A percentile compares a stretch with the other conserved stretches of the same genome.
phyloP scores from a whole-genome alignment of 305 asterid genomes.

The Fraxinus latifolia region DNA sequence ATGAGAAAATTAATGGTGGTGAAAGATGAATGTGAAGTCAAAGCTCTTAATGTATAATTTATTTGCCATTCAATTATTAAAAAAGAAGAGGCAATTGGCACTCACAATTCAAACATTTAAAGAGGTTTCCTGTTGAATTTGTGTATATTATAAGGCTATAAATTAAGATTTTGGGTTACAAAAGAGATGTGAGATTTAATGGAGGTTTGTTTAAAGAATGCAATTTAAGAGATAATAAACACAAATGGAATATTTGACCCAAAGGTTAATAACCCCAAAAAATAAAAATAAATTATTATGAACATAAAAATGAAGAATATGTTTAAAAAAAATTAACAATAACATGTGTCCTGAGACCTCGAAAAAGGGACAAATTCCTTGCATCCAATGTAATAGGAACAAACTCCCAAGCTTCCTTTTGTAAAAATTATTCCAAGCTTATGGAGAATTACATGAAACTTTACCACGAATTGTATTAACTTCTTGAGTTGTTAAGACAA shows the following conservation, averaged over 20 bases:
- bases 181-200: background rate
- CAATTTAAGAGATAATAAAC: background rate
- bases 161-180: background rate
- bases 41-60: background rate
- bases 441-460: background rate
- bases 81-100: background rate
- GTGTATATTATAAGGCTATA: background rate
- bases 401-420: background rate
- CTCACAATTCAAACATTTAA: background rate
- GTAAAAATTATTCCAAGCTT: slow-evolving; percentile 2
- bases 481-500: background rate
- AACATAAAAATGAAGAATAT: background rate
- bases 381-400: background rate
- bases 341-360: background rate
- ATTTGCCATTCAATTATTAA: background rate
- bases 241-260: background rate
- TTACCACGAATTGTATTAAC: background rate
- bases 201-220: background rate
- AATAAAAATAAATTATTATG: background rate
- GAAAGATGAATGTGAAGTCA: background rate
- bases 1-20: background rate
- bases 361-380: background rate
- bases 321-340: background rate
- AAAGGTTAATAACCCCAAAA: background rate
- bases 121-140: background rate